Conservation (phyloP, 345 rosid genomes). For the Eucalyptus cloeziana region DNA sequence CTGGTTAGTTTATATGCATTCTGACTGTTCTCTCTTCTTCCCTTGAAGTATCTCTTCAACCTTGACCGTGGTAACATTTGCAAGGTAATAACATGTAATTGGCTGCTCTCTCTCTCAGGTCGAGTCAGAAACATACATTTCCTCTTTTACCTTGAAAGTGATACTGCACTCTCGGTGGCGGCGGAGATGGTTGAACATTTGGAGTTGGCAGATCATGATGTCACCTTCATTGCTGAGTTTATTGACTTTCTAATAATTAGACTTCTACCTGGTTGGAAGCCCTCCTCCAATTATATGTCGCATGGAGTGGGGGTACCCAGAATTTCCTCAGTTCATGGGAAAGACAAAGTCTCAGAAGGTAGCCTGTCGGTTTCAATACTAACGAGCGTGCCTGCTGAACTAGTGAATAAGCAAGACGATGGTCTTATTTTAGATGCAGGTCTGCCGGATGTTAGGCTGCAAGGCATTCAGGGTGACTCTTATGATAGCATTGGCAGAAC, state of each 20-base stretch:
- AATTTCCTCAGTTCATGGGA: not conserved
- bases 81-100: not conserved
- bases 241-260: slow-evolving; percentile 50
- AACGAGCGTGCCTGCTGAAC: slow-evolving; percentile 1
- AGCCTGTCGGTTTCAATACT: slow-evolving; percentile 14
- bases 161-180: slow-evolving; percentile 58
- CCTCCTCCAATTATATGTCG: slow-evolving; percentile 2
- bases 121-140: slow-evolving; percentile 53
- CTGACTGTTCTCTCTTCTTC: not conserved
- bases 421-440: not conserved
- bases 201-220: slow-evolving; percentile 58
- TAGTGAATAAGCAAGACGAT: not conserved
- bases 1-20: slow-evolving; percentile 16
- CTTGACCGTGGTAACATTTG: not conserved
- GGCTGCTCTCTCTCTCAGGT: slow-evolving; percentile 13
- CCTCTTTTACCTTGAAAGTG: slow-evolving; percentile 54
- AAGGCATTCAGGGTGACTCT: not conserved
- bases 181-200: slow-evolving; percentile 80
- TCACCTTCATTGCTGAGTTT: slow-evolving; percentile 55
- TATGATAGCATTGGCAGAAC: not conserved
- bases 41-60: not conserved
- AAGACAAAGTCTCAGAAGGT: not conserved
- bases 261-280: slow-evolving; percentile 39
- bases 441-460: not conserved
- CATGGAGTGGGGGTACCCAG: slow-evolving; percentile 7